phyloP scores from a whole-genome alignment of 2,329 filamentous ascomycete species.

The Triangularia setosa region DNA sequence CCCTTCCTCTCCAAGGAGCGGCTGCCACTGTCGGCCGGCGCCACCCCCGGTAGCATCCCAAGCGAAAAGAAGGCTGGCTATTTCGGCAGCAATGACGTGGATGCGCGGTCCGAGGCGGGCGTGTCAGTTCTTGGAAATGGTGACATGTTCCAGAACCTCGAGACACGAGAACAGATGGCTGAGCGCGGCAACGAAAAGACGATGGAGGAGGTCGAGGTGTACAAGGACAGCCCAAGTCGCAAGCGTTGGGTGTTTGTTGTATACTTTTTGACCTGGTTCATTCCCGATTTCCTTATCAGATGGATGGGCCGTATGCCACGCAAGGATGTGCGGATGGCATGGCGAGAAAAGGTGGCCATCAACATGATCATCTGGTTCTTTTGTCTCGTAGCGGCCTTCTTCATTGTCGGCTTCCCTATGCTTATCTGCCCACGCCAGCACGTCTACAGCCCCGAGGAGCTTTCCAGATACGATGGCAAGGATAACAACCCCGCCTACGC shows the following conservation, averaged over 20 bases:
- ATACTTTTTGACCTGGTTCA: constrained; percentile 77
- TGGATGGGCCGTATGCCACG: constrained; percentile 79
- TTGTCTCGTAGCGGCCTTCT: constrained; percentile 75
- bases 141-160: constrained; percentile 97
- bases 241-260: constrained; percentile 89
- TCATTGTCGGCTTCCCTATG: constrained; percentile 82
- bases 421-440: constrained; percentile 89
- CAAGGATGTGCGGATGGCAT: constrained; percentile 87
- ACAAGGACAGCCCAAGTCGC: constrained; percentile 70
- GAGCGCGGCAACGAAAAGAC: constrained; percentile 91
- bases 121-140: constrained; percentile 86
- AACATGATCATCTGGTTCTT: constrained; percentile 94
- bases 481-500: constrained; percentile 60
- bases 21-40: constrained; percentile 45
- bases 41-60: constrained; percentile 54
- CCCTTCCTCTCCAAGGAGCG: constrained; percentile 61
- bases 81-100: constrained; percentile 73
- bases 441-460: constrained; percentile 75
- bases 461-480: constrained; percentile 71
- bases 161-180: constrained; percentile 89
- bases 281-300: constrained; percentile 80
- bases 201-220: constrained; percentile 85
- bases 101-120: constrained; percentile 86
- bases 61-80: constrained; percentile 79
- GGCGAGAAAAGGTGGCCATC: constrained; percentile 97